A percentile compares a stretch with the other conserved stretches of the same genome.
phyloP scores from a whole-genome alignment of 2,329 filamentous ascomycete species.

The Monosporascus sp. region DNA sequence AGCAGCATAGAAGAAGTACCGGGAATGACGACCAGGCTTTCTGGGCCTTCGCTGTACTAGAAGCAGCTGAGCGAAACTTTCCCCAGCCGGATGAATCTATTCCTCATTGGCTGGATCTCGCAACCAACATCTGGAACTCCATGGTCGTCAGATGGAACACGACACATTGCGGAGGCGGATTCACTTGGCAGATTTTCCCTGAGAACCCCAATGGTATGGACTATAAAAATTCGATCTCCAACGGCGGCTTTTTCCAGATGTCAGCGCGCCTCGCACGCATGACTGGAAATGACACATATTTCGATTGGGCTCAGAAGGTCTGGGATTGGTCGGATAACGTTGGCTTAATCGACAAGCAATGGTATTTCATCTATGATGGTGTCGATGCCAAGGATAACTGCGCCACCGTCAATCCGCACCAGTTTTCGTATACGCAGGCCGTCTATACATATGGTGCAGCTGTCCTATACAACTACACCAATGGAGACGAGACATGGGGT shows the following conservation, averaged over 20 bases:
- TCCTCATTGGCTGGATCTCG: conserved; percentile 62
- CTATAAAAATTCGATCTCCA: conserved; percentile 79
- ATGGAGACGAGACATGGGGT: conserved; percentile 45
- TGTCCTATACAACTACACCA: conserved; percentile 56
- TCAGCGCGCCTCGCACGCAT: conserved; percentile 68
- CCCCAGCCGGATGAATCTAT: conserved; percentile 51
- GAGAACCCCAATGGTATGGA: conserved; percentile 68
- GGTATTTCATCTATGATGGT: conserved; percentile 57
- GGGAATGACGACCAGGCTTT: conserved; percentile 74
- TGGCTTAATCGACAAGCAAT: conserved; percentile 48
- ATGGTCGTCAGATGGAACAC: conserved; percentile 67
- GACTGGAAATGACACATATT: conserved; percentile 60
- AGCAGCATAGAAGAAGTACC: conserved; percentile 50
- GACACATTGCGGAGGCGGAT: conserved; percentile 61
- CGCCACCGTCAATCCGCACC: conserved; percentile 42
- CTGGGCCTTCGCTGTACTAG: conserved; percentile 63
- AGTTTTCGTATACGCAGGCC: conserved; percentile 62
- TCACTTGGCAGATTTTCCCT: conserved; percentile 73
- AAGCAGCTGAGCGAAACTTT: conserved; percentile 64
- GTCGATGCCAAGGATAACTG: conserved; percentile 51
- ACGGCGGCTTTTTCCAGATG: conserved; percentile 79
- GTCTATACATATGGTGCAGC: conserved; percentile 62
- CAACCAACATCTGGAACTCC: conserved; percentile 66
- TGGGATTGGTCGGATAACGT: conserved; percentile 58
- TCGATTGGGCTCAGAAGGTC: conserved; percentile 61